phyloP scores from a whole-genome alignment of 2,329 filamentous ascomycete genomes.

The Calcarisporium arbuscula region DNA sequence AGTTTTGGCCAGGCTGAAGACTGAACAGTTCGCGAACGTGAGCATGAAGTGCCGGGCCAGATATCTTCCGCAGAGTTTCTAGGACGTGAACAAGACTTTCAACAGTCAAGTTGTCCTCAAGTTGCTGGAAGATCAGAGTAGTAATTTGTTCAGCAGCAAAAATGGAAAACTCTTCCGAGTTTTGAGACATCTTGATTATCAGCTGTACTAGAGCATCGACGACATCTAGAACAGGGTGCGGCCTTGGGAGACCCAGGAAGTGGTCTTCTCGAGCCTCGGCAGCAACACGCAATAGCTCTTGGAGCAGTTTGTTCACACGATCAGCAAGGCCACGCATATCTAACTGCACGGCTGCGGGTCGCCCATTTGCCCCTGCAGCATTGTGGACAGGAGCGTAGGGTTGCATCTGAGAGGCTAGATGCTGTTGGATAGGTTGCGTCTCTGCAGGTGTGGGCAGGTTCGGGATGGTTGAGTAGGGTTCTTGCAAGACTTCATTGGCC shows the following conservation, averaged over 20 bases:
- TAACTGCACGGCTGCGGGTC: constrained; percentile 39
- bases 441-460: constrained; percentile 54
- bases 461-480: constrained; percentile 52
- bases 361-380: constrained; percentile 41
- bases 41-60: constrained; percentile 45
- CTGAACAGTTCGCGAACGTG: constrained; percentile 51
- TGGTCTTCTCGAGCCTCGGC: constrained; percentile 51
- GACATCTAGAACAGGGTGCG: constrained; percentile 54
- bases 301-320: constrained; percentile 50
- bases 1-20: constrained; percentile 47
- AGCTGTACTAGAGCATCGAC: constrained; percentile 56
- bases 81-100: constrained; percentile 59
- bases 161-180: constrained; percentile 52
- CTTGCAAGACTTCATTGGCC: constrained; percentile 58
- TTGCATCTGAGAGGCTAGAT: constrained; percentile 46
- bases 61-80: constrained; percentile 54
- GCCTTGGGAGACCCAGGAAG: constrained; percentile 51
- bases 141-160: constrained; percentile 56
- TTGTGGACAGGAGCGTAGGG: constrained; percentile 50
- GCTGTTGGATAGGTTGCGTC: constrained; percentile 49
- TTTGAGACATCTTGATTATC: constrained; percentile 57
- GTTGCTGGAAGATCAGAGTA: constrained; percentile 46
- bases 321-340: constrained; percentile 49
- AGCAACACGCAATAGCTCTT: constrained; percentile 50
- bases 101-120: constrained; percentile 49